Evolutionary conservation across 139 green algal genomes (phyloP).

Genomic region (Volvox reticuliferus): DNA sequence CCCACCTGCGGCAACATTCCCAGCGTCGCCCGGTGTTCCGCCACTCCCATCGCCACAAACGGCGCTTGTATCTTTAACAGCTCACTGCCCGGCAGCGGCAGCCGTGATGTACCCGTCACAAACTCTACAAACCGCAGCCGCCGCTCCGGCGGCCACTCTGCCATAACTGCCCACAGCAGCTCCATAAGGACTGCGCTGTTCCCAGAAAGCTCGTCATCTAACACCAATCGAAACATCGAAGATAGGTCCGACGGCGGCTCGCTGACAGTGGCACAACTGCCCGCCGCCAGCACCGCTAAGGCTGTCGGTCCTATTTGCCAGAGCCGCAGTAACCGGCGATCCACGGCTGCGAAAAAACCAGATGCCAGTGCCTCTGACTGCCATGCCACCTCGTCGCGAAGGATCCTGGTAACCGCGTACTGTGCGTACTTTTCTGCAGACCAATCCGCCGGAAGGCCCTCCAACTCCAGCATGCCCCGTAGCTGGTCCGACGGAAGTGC

Average conservation of each 20-base stretch:
- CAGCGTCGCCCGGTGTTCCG: slow-evolving; percentile 59
- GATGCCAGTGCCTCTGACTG: slow-evolving; percentile 52
- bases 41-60: slow-evolving; percentile 64
- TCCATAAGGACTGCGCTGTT: slow-evolving; percentile 33
- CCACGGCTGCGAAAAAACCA: slow-evolving; percentile 55
- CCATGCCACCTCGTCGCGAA: slow-evolving; percentile 64
- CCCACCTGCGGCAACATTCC: slow-evolving; percentile 73
- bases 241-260: slow-evolving; percentile 38
- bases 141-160: slow-evolving; percentile 43
- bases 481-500: slow-evolving; percentile 51
- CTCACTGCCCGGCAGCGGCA: slow-evolving; percentile 67
- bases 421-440: slow-evolving; percentile 53
- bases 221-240: slow-evolving; percentile 55
- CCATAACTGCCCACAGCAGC: slow-evolving; percentile 63
- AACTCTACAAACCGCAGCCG: slow-evolving; percentile 66
- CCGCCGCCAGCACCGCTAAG: slow-evolving; percentile 42
- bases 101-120: slow-evolving; percentile 63
- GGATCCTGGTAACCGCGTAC: slow-evolving; percentile 49
- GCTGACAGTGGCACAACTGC: not conserved
- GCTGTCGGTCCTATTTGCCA: slow-evolving; percentile 56
- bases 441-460: slow-evolving; percentile 49
- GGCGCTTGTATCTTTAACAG: slow-evolving; percentile 66
- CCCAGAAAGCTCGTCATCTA: slow-evolving; percentile 60
- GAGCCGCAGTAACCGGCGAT: slow-evolving; percentile 27
- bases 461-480: slow-evolving; percentile 62